Evolutionary conservation across 1,284 basidiomycete species (phyloP).

Genomic region (Ustilago shanxiensis): DNA sequence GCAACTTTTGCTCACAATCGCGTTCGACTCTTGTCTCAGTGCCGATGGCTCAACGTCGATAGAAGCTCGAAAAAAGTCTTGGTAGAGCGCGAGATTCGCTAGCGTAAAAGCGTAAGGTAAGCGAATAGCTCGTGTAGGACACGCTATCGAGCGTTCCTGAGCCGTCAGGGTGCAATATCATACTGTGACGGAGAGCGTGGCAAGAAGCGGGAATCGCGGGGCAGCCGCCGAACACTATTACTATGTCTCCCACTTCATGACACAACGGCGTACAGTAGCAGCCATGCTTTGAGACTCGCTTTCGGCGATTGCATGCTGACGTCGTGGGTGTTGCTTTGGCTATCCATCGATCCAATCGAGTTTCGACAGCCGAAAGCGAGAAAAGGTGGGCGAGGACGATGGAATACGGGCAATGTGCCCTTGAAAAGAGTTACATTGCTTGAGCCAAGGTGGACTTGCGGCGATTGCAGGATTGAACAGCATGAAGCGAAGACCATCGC

Average conservation of each 20-base stretch:
- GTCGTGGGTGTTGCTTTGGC: background rate
- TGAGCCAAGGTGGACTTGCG: conserved; percentile 14
- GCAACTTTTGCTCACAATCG: background rate
- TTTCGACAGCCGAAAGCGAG: background rate
- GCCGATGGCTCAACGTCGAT: background rate
- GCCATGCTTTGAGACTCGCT: no score
- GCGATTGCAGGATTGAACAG: conserved; percentile 5
- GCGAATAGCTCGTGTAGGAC: conserved; percentile 23
- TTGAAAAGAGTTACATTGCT: background rate
- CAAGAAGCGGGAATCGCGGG: conserved; percentile 10
- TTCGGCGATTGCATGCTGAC: background rate
- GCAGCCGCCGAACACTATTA: background rate
- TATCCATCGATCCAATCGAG: background rate
- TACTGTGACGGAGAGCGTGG: conserved; percentile 17
- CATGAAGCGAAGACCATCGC: background rate
- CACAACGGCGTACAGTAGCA: no score
- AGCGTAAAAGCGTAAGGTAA: conserved; percentile 6
- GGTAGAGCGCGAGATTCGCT: background rate
- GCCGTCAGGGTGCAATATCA: conserved; percentile 5
- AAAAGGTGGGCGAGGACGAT: no score
- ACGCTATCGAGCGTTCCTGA: conserved; percentile 25
- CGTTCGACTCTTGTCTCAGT: background rate
- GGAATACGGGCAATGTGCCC: no score
- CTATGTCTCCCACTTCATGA: background rate
- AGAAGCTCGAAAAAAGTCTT: background rate